Base-by-base conservation (phyloP, 148 eudicot species). In the Spergularia bocconei region DNA sequence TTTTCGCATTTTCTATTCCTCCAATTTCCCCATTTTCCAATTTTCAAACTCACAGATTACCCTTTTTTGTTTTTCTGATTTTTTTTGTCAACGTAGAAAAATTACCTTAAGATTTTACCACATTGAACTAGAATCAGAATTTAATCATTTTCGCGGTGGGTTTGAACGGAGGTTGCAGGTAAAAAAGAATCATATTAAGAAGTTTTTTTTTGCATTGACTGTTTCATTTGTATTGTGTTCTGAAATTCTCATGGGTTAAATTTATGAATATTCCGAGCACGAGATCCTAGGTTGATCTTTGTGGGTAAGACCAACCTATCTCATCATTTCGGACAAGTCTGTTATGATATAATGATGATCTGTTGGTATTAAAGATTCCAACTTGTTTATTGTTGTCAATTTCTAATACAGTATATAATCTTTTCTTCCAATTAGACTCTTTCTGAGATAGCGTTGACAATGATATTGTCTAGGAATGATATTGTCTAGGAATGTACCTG, bases 1-100 rank as follows among this genome's bases (percentile, higher is more conserved):
- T 61, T 79, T 70, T 54, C 50, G 78, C 56, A 36, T 76, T 58
- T 48, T 55, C 55, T 47, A 50, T 53, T 16, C 47, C 39, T 60
- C 5, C 23, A 55, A 19, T 60, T 2, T 41, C 20, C 57, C 17
- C 36, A 29, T 16, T 75, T 67, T 53, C 33, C 38, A 44, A 61
- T n/a, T 7, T 11, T 2, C 4, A 14, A 77, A 57, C 25, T 19
- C 7, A 16, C 5, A 72, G 19, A 58, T 19, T 6, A 3, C 4
- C 12, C n/a, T 74, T 53, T n/a, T 33, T 29, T 13, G 58, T 66
- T 29, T 52, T 56, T 2, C 9, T 53, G 36, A 29, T 29, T 29
- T 29, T 29, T 29, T 29, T 29, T 29, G 36, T 29, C 36, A 29
- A 29, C 36, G 36, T 29, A 29, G 3, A 29, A 29, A 29, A 29